These are phyloP conservation scores for Tillandsia leiboldiana DNA, from an alignment of 176 grass and related monocot genomes.

Conservation along the genomic window DNA sequence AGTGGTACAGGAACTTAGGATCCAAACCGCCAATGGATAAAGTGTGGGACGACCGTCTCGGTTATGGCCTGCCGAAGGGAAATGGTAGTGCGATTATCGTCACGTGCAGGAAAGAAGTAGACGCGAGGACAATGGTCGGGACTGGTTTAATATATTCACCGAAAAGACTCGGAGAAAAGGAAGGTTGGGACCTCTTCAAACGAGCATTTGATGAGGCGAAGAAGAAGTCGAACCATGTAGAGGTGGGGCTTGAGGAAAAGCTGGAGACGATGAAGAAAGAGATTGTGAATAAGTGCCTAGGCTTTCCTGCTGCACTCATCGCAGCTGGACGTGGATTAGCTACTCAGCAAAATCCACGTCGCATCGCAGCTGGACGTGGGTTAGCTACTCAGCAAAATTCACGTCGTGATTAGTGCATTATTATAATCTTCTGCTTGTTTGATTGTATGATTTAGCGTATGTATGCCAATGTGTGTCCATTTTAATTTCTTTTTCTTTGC, in stretches of 20 bases:
- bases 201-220: too few relatives aligned
- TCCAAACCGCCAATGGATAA: too few relatives aligned
- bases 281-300: slow-evolving; percentile 31
- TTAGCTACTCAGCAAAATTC: slow-evolving; percentile 2
- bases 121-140: slow-evolving; percentile 32
- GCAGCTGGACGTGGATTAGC: slow-evolving; percentile 36
- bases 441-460: too few relatives aligned
- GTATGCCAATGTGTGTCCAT: too few relatives aligned
- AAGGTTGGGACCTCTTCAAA: background rate
- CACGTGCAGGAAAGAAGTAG: slow-evolving; percentile 36
- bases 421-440: too few relatives aligned
- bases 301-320: slow-evolving; percentile 36
- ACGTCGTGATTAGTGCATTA: too few relatives aligned
- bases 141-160: slow-evolving; percentile 28
- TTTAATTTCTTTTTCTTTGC: too few relatives aligned
- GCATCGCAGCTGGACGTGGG: too few relatives aligned
- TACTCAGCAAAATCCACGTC: too few relatives aligned
- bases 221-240: too few relatives aligned
- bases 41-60: slow-evolving; percentile 24
- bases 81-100: slow-evolving; percentile 31
- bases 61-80: slow-evolving; percentile 39
- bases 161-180: background rate
- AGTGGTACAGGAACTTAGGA: too few relatives aligned
- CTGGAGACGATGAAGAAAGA: slow-evolving; percentile 3
- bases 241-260: background rate